Base-by-base conservation (phyloP, 2,329 filamentous ascomycete genomes). In the Hypomyces rosellus region DNA sequence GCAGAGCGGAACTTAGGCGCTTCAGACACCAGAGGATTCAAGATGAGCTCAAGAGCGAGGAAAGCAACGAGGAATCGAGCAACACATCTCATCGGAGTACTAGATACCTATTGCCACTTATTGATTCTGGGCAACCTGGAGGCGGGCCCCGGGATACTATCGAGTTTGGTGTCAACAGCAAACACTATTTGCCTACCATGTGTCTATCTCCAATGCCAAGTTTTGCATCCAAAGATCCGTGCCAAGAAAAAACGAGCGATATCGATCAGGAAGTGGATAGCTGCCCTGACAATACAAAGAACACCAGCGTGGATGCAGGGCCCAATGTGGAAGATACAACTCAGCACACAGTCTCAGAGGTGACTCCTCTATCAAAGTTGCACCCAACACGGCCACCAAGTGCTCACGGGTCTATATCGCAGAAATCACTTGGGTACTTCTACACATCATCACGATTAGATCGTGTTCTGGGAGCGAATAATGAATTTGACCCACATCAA, bases 21-120 rank as follows among this genome's bases (percentile, higher is more conserved):
- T 65, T 82, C 8, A 74, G 78, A 62, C 74, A 76, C 45, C 75
- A 74, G 56, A 72, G 78, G 54, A 82, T 82, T n/a, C 76, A 77
- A 54, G 73, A 80, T 40, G 80, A 82, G 56, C 66, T 83, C 3
- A 71, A 74, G 42, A 73, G 64, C 37, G 77, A 79, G 36, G 64
- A 69, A 34, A 59, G 63, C 9, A 66, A 69, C 43, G 67, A 71
- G 15, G 63, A 66, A 15, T 51, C 56, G 1, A 66, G 60, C 38
- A 59, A 60, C 5, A 57, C 52, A 12, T 63, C 65, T 11, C 56
- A 54, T 13, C 55, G 57, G 16, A 63, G 56, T n/a, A 59, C 56
- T 41, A 57, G 49, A 40, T 55, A 58, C 22, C 50, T 57, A 18
- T 62, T 59, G 15, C 55, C 63, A 12, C 58, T 61, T 5, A 57